A percentile compares a stretch with the other conserved stretches of the same genome.
Conservation (phyloP, 2,329 filamentous ascomycete species). For the Phialemoniopsis sp. region DNA sequence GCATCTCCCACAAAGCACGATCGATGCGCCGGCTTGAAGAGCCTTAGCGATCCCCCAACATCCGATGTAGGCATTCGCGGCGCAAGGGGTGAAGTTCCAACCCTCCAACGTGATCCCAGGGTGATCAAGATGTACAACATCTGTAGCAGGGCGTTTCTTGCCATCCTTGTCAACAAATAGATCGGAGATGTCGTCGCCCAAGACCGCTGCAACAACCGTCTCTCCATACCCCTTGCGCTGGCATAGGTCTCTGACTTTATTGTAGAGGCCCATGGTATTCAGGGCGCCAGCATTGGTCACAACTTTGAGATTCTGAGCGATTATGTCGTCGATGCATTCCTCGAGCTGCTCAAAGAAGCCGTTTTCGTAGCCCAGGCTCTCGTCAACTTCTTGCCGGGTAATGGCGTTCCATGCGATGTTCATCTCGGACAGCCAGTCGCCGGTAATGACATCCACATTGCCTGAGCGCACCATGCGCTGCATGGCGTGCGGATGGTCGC, state of each 20-base stretch:
- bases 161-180: constrained; percentile 20
- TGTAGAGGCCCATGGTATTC: constrained; percentile 42
- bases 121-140: no score
- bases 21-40: constrained; percentile 25
- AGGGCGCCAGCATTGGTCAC: constrained; percentile 44
- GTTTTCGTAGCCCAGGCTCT: constrained; percentile 22
- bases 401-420: constrained; percentile 26
- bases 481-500: constrained; percentile 30
- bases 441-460: constrained; percentile 20
- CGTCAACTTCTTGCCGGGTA: constrained; percentile 14
- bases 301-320: constrained; percentile 39
- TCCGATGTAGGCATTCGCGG: constrained; percentile 33
- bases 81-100: constrained; percentile 8
- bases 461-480: constrained; percentile 22
- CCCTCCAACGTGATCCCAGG: constrained; percentile 8
- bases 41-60: constrained; percentile 30
- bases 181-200: constrained; percentile 34
- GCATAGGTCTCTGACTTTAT: constrained; percentile 11
- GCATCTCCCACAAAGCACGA: constrained; percentile 31
- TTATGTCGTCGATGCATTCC: constrained; percentile 10
- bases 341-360: constrained; percentile 21
- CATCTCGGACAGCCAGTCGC: constrained; percentile 24
- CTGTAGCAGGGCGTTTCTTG: constrained; percentile 14
- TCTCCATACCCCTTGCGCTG: constrained; percentile 4
- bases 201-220: constrained; percentile 37